A percentile compares a stretch with the other conserved stretches of the same genome.
phyloP scores from a whole-genome alignment of 1,139 yeast species.

The Kurtzmaniella natalensis region DNA sequence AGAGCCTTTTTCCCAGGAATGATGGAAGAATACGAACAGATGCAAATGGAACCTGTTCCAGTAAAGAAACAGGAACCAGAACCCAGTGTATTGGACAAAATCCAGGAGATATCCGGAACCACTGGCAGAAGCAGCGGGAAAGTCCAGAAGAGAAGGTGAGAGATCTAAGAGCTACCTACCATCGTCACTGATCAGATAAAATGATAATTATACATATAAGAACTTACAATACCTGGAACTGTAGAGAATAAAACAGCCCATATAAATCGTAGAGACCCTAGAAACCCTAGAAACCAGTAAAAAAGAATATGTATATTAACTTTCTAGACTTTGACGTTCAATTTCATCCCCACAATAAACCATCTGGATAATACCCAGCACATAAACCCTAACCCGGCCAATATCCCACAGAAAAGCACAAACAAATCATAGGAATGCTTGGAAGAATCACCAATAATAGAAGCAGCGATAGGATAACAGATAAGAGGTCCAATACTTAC shows the following conservation, averaged over 20 bases:
- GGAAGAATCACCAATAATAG: slow-evolving; percentile 37
- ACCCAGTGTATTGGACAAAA: background rate
- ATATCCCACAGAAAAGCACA: slow-evolving; percentile 20
- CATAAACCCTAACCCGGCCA: slow-evolving; percentile 17
- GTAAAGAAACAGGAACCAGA: background rate
- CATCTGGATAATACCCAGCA: slow-evolving; percentile 20
- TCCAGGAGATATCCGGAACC: background rate
- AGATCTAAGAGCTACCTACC: too few relatives aligned
- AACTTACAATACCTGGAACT: too few relatives aligned
- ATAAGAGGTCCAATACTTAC: slow-evolving; percentile 42
- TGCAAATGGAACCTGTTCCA: slow-evolving; percentile 12
- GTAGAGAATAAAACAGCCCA: too few relatives aligned
- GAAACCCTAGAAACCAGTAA: too few relatives aligned
- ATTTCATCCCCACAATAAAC: slow-evolving; percentile 17
- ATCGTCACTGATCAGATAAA: too few relatives aligned
- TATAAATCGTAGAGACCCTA: too few relatives aligned
- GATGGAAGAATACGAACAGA: slow-evolving; percentile 30
- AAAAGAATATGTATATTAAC: slow-evolving; percentile 1
- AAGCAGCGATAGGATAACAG: slow-evolving; percentile 49
- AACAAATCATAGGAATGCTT: slow-evolving; percentile 20
- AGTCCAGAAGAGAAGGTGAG: too few relatives aligned
- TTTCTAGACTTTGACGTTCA: slow-evolving; percentile 18
- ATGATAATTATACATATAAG: too few relatives aligned
- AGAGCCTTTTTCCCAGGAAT: slow-evolving; percentile 34
- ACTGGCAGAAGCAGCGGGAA: too few relatives aligned